Conservation (phyloP, 2,329 filamentous ascomycete species). For the Penicillium frequentans region DNA sequence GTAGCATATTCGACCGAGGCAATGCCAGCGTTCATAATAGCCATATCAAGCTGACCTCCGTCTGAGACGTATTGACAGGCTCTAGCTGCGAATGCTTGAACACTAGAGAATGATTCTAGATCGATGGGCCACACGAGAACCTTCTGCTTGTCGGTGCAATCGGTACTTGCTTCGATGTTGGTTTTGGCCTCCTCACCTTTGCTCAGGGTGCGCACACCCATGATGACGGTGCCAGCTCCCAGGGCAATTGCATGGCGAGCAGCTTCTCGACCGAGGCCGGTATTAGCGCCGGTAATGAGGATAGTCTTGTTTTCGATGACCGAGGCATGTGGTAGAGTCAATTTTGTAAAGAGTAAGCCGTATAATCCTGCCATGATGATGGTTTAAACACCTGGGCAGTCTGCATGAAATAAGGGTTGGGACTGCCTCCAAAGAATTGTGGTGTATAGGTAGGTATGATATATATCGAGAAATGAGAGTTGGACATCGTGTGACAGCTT, state of each 20-base stretch:
- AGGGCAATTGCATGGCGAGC: conserved; percentile 45
- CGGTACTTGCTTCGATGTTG: conserved; percentile 37
- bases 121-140: conserved; percentile 51
- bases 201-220: conserved; percentile 43
- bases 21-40: conserved; percentile 42
- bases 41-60: conserved; percentile 36
- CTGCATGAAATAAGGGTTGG: too few species aligned
- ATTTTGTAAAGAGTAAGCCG: not conserved
- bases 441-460: too few species aligned
- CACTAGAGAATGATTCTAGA: conserved; percentile 40
- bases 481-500: too few species aligned
- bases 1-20: conserved; percentile 8
- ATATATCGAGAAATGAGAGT: too few species aligned
- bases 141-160: conserved; percentile 15
- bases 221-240: conserved; percentile 43
- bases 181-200: conserved; percentile 48
- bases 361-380: not conserved
- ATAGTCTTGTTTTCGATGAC: not conserved
- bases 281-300: conserved; percentile 7
- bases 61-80: conserved; percentile 27
- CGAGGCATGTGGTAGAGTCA: not conserved
- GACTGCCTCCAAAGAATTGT: too few species aligned
- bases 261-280: conserved; percentile 47
- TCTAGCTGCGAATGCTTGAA: conserved; percentile 38
- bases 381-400: too few species aligned